A percentile compares a stretch with the other conserved stretches of the same genome.
phyloP scores from a whole-genome alignment of 129 eudicot species.

The Glebionis coronaria region DNA sequence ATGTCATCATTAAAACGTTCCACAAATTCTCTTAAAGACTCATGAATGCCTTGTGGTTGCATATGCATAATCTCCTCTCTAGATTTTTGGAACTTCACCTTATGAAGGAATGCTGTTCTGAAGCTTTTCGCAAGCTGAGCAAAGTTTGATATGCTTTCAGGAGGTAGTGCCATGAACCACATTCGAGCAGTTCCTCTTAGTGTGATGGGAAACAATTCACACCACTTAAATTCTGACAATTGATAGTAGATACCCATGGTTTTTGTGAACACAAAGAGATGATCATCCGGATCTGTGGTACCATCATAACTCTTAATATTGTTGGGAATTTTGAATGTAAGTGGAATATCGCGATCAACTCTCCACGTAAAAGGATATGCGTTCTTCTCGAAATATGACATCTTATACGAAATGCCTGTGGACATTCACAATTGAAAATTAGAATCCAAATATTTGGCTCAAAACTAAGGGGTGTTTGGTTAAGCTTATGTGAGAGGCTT shows the following conservation, averaged over 20 bases:
- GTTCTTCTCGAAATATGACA: too few relatives aligned
- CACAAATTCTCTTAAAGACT: neutral
- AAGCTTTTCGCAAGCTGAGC: neutral
- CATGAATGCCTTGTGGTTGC: neutral
- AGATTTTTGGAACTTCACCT: slow-evolving; percentile 3
- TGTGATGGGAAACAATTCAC: neutral
- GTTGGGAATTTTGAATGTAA: too few relatives aligned
- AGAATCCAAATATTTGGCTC: too few relatives aligned
- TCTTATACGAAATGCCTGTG: too few relatives aligned
- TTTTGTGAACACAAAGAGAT: slow-evolving; percentile 3
- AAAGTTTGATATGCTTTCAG: neutral
- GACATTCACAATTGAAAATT: too few relatives aligned
- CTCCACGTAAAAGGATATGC: too few relatives aligned
- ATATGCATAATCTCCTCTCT: neutral
- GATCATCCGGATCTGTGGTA: neutral
- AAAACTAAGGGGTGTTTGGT: too few relatives aligned
- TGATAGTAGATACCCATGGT: neutral
- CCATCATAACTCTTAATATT: too few relatives aligned
- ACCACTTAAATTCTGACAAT: neutral
- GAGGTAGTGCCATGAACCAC: neutral
- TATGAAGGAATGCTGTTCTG: neutral
- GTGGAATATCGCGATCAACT: too few relatives aligned
- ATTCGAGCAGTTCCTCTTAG: slow-evolving; percentile 2
- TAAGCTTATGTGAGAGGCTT: too few relatives aligned
- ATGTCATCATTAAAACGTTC: neutral